Base-by-base conservation (phyloP, 331 rosid species). In the Quercus tomentella region DNA sequence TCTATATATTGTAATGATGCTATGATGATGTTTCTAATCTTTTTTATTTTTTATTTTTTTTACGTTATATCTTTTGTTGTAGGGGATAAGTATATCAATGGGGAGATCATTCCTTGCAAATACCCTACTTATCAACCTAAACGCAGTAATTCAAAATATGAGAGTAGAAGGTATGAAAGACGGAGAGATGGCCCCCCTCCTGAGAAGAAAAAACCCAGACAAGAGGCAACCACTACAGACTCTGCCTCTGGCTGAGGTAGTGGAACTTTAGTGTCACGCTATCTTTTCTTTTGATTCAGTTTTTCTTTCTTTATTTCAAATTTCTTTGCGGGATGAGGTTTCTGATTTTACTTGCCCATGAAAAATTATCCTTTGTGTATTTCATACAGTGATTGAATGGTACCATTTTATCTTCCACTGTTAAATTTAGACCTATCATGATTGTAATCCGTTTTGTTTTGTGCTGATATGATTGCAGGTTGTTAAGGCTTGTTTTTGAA, bases 161-260 rank as follows among this genome's bases (percentile, higher is more conserved):
- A 86, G 72, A 82, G 88, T 58, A 85, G 85, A 77, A 86, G 87
- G 87, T 88, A 84, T 55, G 89, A 86, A 65, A 88, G 92, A 75
- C 81, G 84, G 63, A 84, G 89, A 73, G 88, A 88, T 72, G 89
- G 92, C 67, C 92, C 92, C 15, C 85, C 89, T 41, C 77, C 89
- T 55, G 87, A 82, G 49, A 81, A 86, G 67, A 80, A 79, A 84
- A 84, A 73, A 76, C 92, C 89, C 52, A 84, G 73, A 49, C 87
- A 78, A 81, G 89, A 76, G 81, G 54, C 89, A 0, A 56, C 89
- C 70, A 17, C 87, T 26, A 82, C 87, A 2, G 89, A 88, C 81
- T 77, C 87, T 22, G 66, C 80, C 69, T 88, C 87, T 37, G 7
- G 81, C 31, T 82, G 69, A 86, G 87, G 88, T 88, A 79, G n/a